phyloP scores from a whole-genome alignment of 805 yeast species.

The Clavispora fructus region DNA sequence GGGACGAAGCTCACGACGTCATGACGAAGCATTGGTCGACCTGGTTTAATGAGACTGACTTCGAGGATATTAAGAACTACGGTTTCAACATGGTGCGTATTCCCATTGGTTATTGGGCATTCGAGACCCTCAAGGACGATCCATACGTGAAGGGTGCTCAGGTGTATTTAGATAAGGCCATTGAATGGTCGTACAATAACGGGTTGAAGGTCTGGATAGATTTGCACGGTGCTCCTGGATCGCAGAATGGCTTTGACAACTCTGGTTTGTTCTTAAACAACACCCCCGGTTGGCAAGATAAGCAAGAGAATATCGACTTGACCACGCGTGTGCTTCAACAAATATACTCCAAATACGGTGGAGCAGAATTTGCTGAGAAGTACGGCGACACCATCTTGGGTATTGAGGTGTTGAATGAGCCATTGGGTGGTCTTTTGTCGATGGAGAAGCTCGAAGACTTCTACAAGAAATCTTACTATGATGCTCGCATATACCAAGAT shows the following conservation, averaged over 20 bases:
- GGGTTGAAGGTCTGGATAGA: conserved; percentile 69
- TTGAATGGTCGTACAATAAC: conserved; percentile 60
- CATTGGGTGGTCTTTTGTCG: conserved; percentile 9
- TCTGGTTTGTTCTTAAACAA: conserved; percentile 41
- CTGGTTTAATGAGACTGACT: conserved; percentile 57
- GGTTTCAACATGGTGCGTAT: conserved; percentile 71
- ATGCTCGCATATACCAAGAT: conserved; percentile 24
- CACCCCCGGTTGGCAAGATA: conserved; percentile 11
- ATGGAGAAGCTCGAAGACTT: conserved; percentile 20
- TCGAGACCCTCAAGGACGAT: conserved; percentile 43
- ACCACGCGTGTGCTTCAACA: conserved; percentile 16
- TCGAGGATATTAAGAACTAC: conserved; percentile 40
- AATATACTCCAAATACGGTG: conserved; percentile 12
- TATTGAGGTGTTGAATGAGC: conserved; percentile 14
- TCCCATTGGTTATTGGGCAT: conserved; percentile 83
- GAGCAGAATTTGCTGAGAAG: conserved; percentile 4
- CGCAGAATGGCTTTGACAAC: conserved; percentile 84
- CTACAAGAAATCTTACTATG: conserved; percentile 26
- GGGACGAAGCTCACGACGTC: conserved; percentile 40
- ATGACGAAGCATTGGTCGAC: conserved; percentile 52
- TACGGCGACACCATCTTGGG: conserved; percentile 11
- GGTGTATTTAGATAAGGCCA: conserved; percentile 55
- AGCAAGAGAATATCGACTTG: conserved; percentile 6
- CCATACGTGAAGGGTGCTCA: conserved; percentile 68
- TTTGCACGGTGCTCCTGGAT: conserved; percentile 77